phyloP scores from a whole-genome alignment of 163 green algal species.

The Volvox carteri region DNA sequence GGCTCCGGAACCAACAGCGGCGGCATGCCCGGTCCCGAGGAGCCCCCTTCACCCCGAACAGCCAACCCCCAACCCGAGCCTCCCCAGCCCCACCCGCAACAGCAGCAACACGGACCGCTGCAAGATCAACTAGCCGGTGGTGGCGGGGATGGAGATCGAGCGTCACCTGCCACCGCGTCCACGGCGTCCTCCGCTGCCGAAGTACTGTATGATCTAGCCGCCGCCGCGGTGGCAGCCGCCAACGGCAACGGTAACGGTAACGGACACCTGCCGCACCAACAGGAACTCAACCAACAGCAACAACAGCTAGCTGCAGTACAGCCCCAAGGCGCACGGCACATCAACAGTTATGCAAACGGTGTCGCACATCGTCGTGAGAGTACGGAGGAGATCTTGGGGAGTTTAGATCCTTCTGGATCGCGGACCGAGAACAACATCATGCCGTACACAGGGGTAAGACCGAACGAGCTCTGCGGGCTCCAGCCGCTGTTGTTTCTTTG shows the following conservation, averaged over 20 bases:
- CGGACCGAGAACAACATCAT: slow-evolving; percentile 41
- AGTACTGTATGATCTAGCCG: slow-evolving; percentile 2
- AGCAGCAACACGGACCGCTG: background rate
- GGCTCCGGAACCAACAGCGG: background rate
- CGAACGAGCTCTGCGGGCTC: background rate
- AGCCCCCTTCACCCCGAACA: background rate
- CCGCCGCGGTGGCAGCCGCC: background rate
- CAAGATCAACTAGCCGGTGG: background rate
- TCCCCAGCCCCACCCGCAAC: no score
- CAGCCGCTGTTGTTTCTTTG: no score
- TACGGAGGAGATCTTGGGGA: background rate
- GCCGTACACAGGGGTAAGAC: slow-evolving; percentile 5
- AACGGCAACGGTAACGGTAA: slow-evolving; percentile 26
- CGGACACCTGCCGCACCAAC: background rate
- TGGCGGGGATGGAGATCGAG: background rate
- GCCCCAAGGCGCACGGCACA: background rate
- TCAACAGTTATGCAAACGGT: slow-evolving; percentile 20
- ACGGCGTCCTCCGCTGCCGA: background rate
- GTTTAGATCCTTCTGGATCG: background rate
- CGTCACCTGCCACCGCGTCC: background rate
- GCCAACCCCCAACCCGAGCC: background rate
- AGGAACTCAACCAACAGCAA: background rate
- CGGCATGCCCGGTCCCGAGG: background rate
- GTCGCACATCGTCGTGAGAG: background rate
- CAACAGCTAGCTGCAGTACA: background rate